Evolutionary conservation across 768 basidiomycete genomes (phyloP).

Genomic region (Pisolithus marmoratus): DNA sequence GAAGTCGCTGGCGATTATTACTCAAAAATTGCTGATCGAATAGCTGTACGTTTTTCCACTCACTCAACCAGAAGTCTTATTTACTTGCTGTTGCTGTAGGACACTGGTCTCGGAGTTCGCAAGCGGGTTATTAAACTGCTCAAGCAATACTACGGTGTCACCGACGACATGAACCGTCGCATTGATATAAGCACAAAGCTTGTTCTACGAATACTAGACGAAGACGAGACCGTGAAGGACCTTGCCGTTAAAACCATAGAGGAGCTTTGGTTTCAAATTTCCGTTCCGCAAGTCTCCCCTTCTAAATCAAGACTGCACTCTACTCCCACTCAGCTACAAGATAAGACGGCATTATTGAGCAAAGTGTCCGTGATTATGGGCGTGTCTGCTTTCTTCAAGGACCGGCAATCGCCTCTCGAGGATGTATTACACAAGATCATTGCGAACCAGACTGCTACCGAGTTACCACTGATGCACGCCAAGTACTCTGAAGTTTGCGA

Average conservation of each 20-base stretch:
- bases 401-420: conserved; percentile 79
- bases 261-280: conserved; percentile 78
- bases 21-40: conserved; percentile 79
- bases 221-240: conserved; percentile 94
- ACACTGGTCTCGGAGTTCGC: conserved; percentile 88
- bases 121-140: conserved; percentile 96
- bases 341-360: conserved; percentile 49
- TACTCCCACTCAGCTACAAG: conserved; percentile 30
- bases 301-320: conserved; percentile 33
- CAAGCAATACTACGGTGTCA: conserved; percentile 70
- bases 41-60: conserved; percentile 57
- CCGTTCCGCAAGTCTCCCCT: conserved; percentile 24
- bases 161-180: conserved; percentile 51
- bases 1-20: conserved; percentile 90
- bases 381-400: conserved; percentile 75
- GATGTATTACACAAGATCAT: conserved; percentile 82
- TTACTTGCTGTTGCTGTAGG: conserved; percentile 42
- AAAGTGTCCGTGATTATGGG: conserved; percentile 85
- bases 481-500: conserved; percentile 83
- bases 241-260: conserved; percentile 86
- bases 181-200: conserved; percentile 81
- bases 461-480: conserved; percentile 49
- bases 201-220: conserved; percentile 80
- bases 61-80: background rate
- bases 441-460: conserved; percentile 55